Evolutionary conservation across 164 flowering plant species (phyloP), one percentile per base, ranked within the genome.

Genomic region (Brasenia schreberi): DNA sequence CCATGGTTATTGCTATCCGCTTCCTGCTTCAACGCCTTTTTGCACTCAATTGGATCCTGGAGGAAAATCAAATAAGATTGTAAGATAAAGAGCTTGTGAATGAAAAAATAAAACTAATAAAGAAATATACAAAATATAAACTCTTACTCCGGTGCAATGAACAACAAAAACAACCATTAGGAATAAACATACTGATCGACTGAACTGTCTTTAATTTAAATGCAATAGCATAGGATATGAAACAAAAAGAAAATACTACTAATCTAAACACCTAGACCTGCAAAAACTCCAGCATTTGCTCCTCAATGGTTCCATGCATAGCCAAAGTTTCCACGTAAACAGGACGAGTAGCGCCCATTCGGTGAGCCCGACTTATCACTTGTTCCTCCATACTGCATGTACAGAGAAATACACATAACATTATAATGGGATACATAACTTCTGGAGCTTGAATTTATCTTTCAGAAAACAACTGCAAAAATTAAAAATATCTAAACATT

Each of bases 281-380:
- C 71, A 94, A 78, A 74, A 94, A 84, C 65, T 78, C 75, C 68
- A 86, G 43, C 98, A 93, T 93, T 80, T 88, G 97, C 83, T 93
- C 96, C 81, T 93, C 98, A 74, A 93, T 84, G 64, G 98, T 94
- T 66, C 95, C 97, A 76, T 78, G 87, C 98, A 94, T 94, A 27
- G 94, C 97, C 73, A 94, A 77, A 60, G 95, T 94, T 79, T 91
- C 96, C 66, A 94, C 99, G 74, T 85, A 77, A 74, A 94, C 81
- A 43, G 97, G 96, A 70, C 94, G 96, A 67, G 82, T 81, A 64
- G 99, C 99, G 77, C 99, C 99, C 99, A 94, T 91, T 43, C 97
- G 82, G 79, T 94, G 99, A 79, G 99, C 99, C 67, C 99, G 97
- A 82, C 99, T 91, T 49, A 94, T 89, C 60, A 94, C 99, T 79